Percentiles rank a stretch among this genome's conserved stretches.
Evolutionary conservation across 2,329 filamentous ascomycete genomes (phyloP).

Genomic region (Hymenoscyphus infarciens): DNA sequence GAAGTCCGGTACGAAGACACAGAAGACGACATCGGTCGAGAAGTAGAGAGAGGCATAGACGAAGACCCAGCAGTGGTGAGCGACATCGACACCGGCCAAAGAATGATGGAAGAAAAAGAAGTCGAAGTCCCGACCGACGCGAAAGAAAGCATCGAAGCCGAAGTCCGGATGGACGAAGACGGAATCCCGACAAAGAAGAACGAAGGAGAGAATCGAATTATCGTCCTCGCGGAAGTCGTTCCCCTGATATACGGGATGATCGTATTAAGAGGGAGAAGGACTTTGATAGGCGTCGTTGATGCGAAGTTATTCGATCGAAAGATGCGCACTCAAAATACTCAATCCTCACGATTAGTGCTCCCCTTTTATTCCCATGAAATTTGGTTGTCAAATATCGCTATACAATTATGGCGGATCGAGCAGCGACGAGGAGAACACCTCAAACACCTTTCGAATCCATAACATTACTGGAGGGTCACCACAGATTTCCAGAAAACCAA

Average conservation of each 20-base stretch:
- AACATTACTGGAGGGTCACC: too few species aligned
- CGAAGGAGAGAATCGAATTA: conserved; percentile 17
- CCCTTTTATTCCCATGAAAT: too few species aligned
- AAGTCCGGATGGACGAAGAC: conserved; percentile 32
- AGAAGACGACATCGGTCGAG: conserved; percentile 33
- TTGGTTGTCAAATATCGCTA: too few species aligned
- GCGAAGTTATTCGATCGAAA: background rate
- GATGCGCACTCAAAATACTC: background rate
- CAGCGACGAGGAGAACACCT: too few species aligned
- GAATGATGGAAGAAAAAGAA: conserved; percentile 28
- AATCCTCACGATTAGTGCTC: background rate
- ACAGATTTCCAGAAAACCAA: too few species aligned
- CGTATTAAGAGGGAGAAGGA: conserved; percentile 23
- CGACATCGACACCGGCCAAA: conserved; percentile 24
- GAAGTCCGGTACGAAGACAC: conserved; percentile 28
- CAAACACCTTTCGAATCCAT: too few species aligned
- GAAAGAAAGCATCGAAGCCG: conserved; percentile 29
- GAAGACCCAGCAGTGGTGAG: conserved; percentile 30
- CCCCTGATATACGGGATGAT: conserved; percentile 11
- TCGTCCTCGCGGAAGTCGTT: conserved; percentile 17
- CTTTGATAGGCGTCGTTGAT: conserved; percentile 9
- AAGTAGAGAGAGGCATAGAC: conserved; percentile 27
- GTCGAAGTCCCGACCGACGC: conserved; percentile 28
- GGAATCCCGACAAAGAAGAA: conserved; percentile 28
- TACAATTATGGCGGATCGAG: too few species aligned